phyloP scores from a whole-genome alignment of 2,329 filamentous ascomycete genomes.

The Elsinoe batatas region DNA sequence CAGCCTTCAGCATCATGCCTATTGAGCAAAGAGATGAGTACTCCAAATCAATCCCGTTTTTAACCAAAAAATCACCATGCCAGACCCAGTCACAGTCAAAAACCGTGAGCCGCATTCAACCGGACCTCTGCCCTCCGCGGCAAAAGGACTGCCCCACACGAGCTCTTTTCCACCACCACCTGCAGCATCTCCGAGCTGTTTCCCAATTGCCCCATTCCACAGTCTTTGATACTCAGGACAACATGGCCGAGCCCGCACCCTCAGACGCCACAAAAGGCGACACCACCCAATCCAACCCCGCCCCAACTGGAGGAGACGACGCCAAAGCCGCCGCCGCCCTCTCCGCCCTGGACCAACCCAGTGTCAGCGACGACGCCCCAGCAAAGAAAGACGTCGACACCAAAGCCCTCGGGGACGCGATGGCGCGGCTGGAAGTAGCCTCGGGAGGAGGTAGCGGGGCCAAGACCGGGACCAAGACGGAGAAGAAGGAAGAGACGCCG shows the following conservation, averaged over 20 bases:
- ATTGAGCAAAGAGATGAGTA: no score
- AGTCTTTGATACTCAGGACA: neutral
- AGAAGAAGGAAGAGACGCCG: conserved; percentile 21
- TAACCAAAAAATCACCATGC: neutral
- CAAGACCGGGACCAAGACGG: neutral
- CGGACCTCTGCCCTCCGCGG: neutral
- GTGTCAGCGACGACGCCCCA: conserved; percentile 38
- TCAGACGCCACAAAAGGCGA: conserved; percentile 50
- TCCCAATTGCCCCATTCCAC: neutral
- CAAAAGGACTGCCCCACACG: neutral
- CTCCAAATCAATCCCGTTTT: neutral
- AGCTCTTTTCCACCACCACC: neutral
- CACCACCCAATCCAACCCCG: conserved; percentile 43
- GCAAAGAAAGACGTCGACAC: conserved; percentile 54
- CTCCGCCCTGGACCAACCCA: conserved; percentile 53
- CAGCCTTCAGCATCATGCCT: no score
- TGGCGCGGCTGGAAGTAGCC: conserved; percentile 49
- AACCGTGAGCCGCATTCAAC: conserved; percentile 4
- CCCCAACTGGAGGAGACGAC: conserved; percentile 51
- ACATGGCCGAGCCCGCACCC: conserved; percentile 56
- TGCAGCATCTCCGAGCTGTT: neutral
- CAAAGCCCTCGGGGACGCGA: conserved; percentile 61
- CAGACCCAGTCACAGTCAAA: neutral
- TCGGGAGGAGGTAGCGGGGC: conserved; percentile 33
- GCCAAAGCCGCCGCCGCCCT: conserved; percentile 67